Evolutionary conservation across 257 asterid species (phyloP).

Genomic region (Ilex aquifolium): DNA sequence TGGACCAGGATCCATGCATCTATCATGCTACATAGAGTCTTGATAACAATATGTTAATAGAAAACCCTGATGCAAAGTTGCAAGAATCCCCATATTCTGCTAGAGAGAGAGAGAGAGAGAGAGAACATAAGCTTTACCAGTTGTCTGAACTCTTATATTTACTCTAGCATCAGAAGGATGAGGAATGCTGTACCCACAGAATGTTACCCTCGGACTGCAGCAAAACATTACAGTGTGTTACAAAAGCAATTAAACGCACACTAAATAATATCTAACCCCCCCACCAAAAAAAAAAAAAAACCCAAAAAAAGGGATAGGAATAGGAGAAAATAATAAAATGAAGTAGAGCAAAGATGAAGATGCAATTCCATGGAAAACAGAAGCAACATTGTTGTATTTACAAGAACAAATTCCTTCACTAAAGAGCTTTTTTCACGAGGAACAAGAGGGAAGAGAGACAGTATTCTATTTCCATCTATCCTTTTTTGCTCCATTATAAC

Average conservation of each 20-base stretch:
- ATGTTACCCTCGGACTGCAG: conserved; percentile 80
- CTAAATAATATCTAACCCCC: neutral
- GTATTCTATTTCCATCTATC: too few relatives aligned
- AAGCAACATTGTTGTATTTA: neutral
- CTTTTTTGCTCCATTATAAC: too few relatives aligned
- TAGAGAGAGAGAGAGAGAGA: too few relatives aligned
- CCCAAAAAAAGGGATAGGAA: neutral
- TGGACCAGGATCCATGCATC: too few relatives aligned
- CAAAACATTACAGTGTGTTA: conserved; percentile 2
- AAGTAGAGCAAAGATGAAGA: neutral
- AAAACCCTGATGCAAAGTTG: too few relatives aligned
- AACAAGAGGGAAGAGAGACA: too few relatives aligned
- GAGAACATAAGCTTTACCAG: conserved; percentile 40
- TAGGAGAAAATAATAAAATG: neutral
- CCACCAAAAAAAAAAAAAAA: neutral
- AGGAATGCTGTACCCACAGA: conserved; percentile 93
- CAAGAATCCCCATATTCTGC: too few relatives aligned
- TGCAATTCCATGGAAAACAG: neutral
- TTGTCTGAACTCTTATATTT: conserved; percentile 86
- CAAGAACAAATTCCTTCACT: neutral
- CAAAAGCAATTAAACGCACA: neutral
- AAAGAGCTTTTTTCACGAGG: too few relatives aligned
- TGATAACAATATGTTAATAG: too few relatives aligned
- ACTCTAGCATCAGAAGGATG: conserved; percentile 94
- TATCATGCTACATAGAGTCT: too few relatives aligned